These are phyloP conservation scores for Cicer cuneatum DNA, from an alignment of 306 rosid species.

Conservation along the genomic window DNA sequence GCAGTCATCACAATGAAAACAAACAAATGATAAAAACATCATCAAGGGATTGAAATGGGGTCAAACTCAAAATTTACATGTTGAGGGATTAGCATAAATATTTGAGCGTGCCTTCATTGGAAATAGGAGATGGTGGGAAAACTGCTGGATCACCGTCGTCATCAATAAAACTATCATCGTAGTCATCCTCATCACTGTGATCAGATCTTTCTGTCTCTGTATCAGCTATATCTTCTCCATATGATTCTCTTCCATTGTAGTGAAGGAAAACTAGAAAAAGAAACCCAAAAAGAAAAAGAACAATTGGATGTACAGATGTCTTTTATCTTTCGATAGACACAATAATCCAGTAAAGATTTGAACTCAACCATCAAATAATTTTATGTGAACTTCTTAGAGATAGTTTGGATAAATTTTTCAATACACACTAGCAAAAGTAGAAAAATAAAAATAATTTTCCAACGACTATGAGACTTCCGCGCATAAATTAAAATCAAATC, in stretches of 20 bases:
- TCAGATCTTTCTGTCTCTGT: constrained; percentile 73
- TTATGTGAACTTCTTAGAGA: constrained; percentile 2
- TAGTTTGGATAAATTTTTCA: constrained; percentile 20
- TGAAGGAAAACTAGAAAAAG: constrained; percentile 49
- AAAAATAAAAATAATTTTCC: not conserved
- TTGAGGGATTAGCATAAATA: constrained; percentile 5
- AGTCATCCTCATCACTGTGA: constrained; percentile 65
- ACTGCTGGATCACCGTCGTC: constrained; percentile 58
- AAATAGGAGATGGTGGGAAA: constrained; percentile 57
- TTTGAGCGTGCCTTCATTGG: constrained; percentile 51
- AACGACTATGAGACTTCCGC: not conserved
- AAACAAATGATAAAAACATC: constrained; percentile 30
- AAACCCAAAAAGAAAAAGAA: not conserved
- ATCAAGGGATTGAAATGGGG: constrained; percentile 13
- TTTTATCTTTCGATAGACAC: constrained; percentile 8
- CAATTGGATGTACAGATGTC: not conserved
- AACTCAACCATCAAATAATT: not conserved
- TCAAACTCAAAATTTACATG: constrained; percentile 25
- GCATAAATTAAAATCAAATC: not conserved
- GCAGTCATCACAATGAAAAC: constrained; percentile 39
- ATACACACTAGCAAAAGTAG: not conserved
- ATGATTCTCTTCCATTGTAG: constrained; percentile 71
- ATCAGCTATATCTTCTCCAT: constrained; percentile 84
- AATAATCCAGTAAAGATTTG: constrained; percentile 17
- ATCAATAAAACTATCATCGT: constrained; percentile 84